These are phyloP conservation scores for Debaryomyces robertsiae DNA, from an alignment of 1,139 yeast genomes.

Conservation along the genomic window DNA sequence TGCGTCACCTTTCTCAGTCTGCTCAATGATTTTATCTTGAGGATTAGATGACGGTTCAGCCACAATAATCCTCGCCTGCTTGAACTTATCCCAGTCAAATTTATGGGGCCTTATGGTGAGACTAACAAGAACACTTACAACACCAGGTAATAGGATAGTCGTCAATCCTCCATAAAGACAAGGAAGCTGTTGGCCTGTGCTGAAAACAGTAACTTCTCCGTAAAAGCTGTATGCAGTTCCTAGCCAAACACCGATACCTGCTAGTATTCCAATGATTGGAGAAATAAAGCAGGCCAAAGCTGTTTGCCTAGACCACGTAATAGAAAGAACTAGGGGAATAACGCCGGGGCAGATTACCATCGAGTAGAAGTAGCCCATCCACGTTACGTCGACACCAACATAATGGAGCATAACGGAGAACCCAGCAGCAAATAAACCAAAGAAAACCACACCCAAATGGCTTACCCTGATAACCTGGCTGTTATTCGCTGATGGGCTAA, in stretches of 20 bases:
- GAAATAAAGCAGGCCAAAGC: constrained; percentile 28
- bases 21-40: background rate
- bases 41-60: constrained; percentile 8
- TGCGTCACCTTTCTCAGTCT: too few relatives aligned
- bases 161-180: constrained; percentile 35
- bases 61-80: constrained; percentile 25
- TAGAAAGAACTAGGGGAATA: constrained; percentile 33
- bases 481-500: constrained; percentile 29
- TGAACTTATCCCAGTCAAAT: constrained; percentile 36
- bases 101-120: constrained; percentile 27
- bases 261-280: constrained; percentile 27
- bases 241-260: constrained; percentile 30
- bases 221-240: constrained; percentile 28
- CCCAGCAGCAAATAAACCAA: constrained; percentile 33
- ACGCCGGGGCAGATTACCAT: constrained; percentile 41
- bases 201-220: constrained; percentile 25
- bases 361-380: constrained; percentile 39
- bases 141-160: constrained; percentile 35
- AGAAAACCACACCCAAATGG: constrained; percentile 30
- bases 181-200: constrained; percentile 34
- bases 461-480: constrained; percentile 30
- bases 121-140: constrained; percentile 28
- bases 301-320: constrained; percentile 37
- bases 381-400: constrained; percentile 35
- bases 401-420: constrained; percentile 35